A percentile compares a stretch with the other conserved stretches of the same genome.
These are phyloP conservation scores for Mediolabrus comicus DNA, from an alignment of 108 stramenopile genomes.

Conservation along the genomic window DNA sequence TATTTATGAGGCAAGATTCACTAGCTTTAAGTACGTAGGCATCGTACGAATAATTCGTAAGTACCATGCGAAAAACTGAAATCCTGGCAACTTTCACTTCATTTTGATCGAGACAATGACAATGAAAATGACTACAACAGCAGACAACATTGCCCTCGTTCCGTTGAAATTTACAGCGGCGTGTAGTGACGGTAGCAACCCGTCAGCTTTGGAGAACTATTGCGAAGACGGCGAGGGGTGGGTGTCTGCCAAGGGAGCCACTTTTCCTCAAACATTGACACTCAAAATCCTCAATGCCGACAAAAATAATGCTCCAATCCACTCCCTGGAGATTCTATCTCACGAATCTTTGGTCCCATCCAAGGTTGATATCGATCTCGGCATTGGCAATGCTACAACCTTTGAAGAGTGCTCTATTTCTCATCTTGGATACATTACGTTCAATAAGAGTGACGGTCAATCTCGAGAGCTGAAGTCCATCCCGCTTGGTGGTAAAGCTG, in stretches of 20 bases:
- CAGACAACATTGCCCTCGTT: constrained; percentile 2
- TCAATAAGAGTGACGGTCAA: constrained; percentile 37
- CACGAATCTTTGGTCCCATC: constrained; percentile 35
- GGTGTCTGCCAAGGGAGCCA: constrained; percentile 4
- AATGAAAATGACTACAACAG: not conserved
- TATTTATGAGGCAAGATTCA: too few species aligned
- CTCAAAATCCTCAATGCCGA: constrained; percentile 15
- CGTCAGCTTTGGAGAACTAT: constrained; percentile 7
- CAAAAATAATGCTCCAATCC: constrained; percentile 6
- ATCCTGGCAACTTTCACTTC: too few species aligned
- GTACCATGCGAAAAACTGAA: too few species aligned
- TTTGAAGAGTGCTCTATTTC: constrained; percentile 29
- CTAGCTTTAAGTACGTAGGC: too few species aligned
- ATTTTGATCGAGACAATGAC: too few species aligned
- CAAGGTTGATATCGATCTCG: constrained; percentile 40
- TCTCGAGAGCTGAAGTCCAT: constrained; percentile 53
- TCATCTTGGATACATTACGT: constrained; percentile 48
- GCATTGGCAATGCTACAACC: constrained; percentile 18
- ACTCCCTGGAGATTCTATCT: constrained; percentile 32
- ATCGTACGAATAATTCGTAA: too few species aligned
- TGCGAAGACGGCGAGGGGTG: constrained; percentile 28
- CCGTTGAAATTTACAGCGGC: constrained; percentile 18
- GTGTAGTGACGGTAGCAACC: constrained; percentile 15
- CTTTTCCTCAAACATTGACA: constrained; percentile 7
- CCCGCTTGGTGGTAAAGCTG: constrained; percentile 19